Evolutionary conservation across 306 rosid genomes (phyloP).

Genomic region (Lagenaria siceraria): DNA sequence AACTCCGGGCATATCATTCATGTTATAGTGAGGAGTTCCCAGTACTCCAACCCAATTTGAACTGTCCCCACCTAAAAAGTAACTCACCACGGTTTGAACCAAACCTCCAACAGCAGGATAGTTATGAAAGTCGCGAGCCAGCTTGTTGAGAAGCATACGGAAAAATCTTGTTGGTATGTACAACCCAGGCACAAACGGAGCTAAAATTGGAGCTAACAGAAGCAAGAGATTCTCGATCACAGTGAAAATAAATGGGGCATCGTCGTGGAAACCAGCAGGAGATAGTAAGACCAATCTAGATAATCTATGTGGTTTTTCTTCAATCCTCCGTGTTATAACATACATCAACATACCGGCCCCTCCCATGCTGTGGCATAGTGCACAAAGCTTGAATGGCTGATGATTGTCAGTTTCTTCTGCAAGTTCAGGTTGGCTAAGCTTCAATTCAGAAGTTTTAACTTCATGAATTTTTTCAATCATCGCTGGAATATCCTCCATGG

Average conservation of each 20-base stretch:
- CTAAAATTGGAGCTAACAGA: conserved; percentile 49
- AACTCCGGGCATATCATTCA: conserved; percentile 94
- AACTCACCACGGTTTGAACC: conserved; percentile 84
- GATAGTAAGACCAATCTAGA: conserved; percentile 74
- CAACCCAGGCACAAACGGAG: conserved; percentile 58
- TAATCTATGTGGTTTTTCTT: conserved; percentile 73
- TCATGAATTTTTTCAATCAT: conserved; percentile 75
- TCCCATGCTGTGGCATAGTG: conserved; percentile 79
- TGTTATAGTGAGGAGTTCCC: conserved; percentile 84
- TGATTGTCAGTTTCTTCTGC: conserved; percentile 44
- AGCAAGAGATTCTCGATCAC: conserved; percentile 35
- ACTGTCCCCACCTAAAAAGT: conserved; percentile 84
- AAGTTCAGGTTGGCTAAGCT: conserved; percentile 45
- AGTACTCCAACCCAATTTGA: conserved; percentile 93
- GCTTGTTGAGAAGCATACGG: conserved; percentile 82
- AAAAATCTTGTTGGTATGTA: conserved; percentile 85
- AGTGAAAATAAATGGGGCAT: conserved; percentile 52
- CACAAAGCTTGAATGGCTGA: conserved; percentile 78
- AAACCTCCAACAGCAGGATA: conserved; percentile 89
- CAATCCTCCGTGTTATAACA: conserved; percentile 41
- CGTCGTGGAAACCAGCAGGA: conserved; percentile 87
- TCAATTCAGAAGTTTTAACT: conserved; percentile 65
- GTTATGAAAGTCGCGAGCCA: conserved; percentile 82
- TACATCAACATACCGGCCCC: conserved; percentile 81
- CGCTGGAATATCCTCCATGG: conserved; percentile 84